Evolutionary conservation across 495 filamentous ascomycete species (phyloP), one percentile per base, ranked within the genome.

Genomic region (Lepidopterella palustris): DNA sequence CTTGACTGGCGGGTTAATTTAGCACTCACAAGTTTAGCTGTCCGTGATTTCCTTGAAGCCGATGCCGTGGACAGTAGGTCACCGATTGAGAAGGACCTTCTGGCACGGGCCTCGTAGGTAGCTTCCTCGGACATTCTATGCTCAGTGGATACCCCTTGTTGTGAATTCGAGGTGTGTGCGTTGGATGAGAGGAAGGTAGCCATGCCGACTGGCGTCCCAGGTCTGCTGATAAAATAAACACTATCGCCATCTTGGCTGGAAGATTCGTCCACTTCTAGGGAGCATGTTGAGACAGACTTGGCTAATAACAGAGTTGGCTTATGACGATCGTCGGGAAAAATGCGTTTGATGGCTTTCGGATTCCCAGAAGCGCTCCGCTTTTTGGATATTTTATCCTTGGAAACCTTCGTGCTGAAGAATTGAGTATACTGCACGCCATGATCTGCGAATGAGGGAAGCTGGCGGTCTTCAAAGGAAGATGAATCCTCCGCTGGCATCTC

Each of bases 81-180:
- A 25, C 66, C 55, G 20, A 75, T 65, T 20, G 73, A 75, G 69
- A 74, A 73, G 48, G 73, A 75, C 49, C 72, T 70, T 42, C 66
- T 55, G 4, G 69, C 63, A 9, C 53, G 53, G 27, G 50, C 55
- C 27, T 39, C 35, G 11, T 64, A 23, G 21, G 15, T 26, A 27
- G 31, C 39, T 48, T 60, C 53, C 35, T 55, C 32, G 56, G 57
- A 9, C 11, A 50, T 24, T 24, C 9, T 21, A 1, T 25, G 18
- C 24, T 50, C 26, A 25, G 47, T 15, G 25, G 47, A 25, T 13
- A 25, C 13, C 18, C 26, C 47, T 50, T 24, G 18, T 27, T 11
- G 18, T 20, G 51, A 11, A 39, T 25, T 51, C 26, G 53, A 27
- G n/a, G 23, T 53, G n/a, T 58, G 58, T 21, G 42, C 45, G 21